phyloP scores from a whole-genome alignment of 257 asterid genomes.

The Penstemon eatonii region DNA sequence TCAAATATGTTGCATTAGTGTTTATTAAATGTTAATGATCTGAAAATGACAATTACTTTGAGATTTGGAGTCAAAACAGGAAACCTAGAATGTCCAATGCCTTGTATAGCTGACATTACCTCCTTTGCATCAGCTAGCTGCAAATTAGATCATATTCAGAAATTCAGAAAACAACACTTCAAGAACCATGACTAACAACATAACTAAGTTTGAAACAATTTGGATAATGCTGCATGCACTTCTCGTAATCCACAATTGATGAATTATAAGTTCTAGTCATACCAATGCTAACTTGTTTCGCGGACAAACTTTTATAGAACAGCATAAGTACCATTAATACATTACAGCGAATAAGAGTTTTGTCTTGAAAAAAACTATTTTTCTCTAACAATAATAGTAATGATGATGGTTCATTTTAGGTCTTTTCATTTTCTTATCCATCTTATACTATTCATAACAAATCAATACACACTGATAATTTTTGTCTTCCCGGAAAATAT shows the following conservation, averaged over 20 bases:
- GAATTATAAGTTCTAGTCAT: neutral
- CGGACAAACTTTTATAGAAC: slow-evolving; percentile 8
- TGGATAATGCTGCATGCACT: neutral
- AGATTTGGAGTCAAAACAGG: slow-evolving; percentile 92
- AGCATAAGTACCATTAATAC: slow-evolving; percentile 1
- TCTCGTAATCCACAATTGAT: slow-evolving; percentile 1
- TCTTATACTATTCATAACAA: neutral
- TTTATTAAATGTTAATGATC: slow-evolving; percentile 5
- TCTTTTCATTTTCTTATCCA: neutral
- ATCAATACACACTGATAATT: neutral
- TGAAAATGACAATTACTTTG: slow-evolving; percentile 48
- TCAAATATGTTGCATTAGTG: neutral
- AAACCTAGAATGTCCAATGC: slow-evolving; percentile 52
- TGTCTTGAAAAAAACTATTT: neutral
- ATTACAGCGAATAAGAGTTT: neutral
- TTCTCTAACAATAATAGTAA: neutral
- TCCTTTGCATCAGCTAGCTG: slow-evolving; percentile 92
- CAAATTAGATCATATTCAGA: slow-evolving; percentile 27
- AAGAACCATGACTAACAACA: slow-evolving; percentile 23
- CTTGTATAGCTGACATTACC: slow-evolving; percentile 68
- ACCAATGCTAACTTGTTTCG: neutral
- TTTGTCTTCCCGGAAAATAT: too few relatives aligned
- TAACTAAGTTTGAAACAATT: neutral
- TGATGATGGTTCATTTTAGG: neutral
- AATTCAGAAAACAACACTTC: slow-evolving; percentile 24